Percentiles rank a stretch among this genome's conserved stretches.
phyloP scores from a whole-genome alignment of 2,329 filamentous ascomycete species.

The Penicillium sp. region DNA sequence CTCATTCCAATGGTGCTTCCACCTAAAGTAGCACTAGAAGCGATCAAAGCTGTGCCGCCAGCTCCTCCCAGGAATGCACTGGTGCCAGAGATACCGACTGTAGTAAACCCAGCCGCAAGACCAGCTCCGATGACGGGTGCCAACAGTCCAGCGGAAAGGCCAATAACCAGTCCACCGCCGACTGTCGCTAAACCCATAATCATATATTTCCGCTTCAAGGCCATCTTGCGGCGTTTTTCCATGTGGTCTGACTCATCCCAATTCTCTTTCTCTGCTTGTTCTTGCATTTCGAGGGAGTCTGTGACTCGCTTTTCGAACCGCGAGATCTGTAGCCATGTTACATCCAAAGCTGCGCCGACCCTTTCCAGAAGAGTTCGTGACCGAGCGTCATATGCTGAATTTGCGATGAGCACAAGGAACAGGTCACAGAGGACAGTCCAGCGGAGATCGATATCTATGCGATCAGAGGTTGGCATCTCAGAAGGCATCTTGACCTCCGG shows the following conservation, averaged over 20 bases:
- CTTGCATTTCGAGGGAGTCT: conserved; percentile 96
- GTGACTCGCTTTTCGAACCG: conserved; percentile 96
- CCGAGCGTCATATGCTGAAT: conserved; percentile 86
- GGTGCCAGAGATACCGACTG: conserved; percentile 88
- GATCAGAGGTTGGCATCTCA: conserved; percentile 75
- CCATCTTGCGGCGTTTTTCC: conserved; percentile 77
- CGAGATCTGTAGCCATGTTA: conserved; percentile 90
- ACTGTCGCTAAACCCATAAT: conserved; percentile 98
- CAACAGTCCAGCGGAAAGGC: conserved; percentile 84
- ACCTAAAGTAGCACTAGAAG: conserved; percentile 80
- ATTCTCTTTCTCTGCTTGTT: conserved; percentile 88
- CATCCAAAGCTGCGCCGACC: conserved; percentile 75
- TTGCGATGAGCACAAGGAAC: conserved; percentile 93
- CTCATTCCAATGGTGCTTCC: conserved; percentile 82
- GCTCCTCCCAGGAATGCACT: conserved; percentile 85
- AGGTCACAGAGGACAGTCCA: conserved; percentile 97
- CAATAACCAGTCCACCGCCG: conserved; percentile 91
- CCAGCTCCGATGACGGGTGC: conserved; percentile 93
- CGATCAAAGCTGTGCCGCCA: conserved; percentile 91
- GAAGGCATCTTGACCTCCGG: conserved; percentile 79
- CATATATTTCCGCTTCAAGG: conserved; percentile 78
- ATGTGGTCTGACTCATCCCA: conserved; percentile 98
- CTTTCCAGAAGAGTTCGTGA: conserved; percentile 81
- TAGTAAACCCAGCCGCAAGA: conserved; percentile 89
- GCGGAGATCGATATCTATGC: conserved; percentile 90